A percentile compares a stretch with the other conserved stretches of the same genome.
phyloP scores from a whole-genome alignment of 2,329 filamentous ascomycete species.

The Hypoxylon sp. region DNA sequence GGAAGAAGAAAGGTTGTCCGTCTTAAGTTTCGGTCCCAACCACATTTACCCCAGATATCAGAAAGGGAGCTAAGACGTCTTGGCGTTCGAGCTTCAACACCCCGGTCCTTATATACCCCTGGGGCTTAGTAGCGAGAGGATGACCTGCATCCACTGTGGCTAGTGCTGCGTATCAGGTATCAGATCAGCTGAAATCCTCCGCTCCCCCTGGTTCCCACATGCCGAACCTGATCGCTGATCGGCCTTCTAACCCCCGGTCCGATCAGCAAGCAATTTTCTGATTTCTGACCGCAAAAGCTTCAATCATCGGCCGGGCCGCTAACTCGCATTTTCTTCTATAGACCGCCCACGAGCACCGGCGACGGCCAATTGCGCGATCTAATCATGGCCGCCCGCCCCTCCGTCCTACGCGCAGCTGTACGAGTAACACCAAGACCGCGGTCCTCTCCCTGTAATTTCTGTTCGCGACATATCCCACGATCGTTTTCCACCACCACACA shows the following conservation, averaged over 20 bases:
- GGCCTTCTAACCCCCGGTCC: conserved; percentile 15
- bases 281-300: conserved; percentile 17
- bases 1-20: not conserved
- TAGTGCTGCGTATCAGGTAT: conserved; percentile 18
- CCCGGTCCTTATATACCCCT: conserved; percentile 17
- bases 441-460: conserved; percentile 14
- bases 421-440: conserved; percentile 37
- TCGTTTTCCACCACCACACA: conserved; percentile 43
- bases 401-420: conserved; percentile 42
- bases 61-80: conserved; percentile 17
- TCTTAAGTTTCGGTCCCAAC: conserved; percentile 8
- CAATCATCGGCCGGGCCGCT: conserved; percentile 11
- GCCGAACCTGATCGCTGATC: conserved; percentile 20
- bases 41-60: conserved; percentile 23
- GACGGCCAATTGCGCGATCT: conserved; percentile 30
- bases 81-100: conserved; percentile 12
- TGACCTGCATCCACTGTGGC: conserved; percentile 23
- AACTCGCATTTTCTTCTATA: conserved; percentile 14
- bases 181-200: conserved; percentile 7
- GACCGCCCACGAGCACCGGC: conserved; percentile 22
- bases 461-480: conserved; percentile 24
- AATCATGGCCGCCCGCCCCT: conserved; percentile 48
- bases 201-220: conserved; percentile 10
- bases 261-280: conserved; percentile 30
- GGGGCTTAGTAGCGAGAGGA: conserved; percentile 2